Percentiles rank a stretch among this genome's conserved stretches.
Evolutionary conservation across 805 yeast species (phyloP).

Genomic region (Cyberlindnera veronae): DNA sequence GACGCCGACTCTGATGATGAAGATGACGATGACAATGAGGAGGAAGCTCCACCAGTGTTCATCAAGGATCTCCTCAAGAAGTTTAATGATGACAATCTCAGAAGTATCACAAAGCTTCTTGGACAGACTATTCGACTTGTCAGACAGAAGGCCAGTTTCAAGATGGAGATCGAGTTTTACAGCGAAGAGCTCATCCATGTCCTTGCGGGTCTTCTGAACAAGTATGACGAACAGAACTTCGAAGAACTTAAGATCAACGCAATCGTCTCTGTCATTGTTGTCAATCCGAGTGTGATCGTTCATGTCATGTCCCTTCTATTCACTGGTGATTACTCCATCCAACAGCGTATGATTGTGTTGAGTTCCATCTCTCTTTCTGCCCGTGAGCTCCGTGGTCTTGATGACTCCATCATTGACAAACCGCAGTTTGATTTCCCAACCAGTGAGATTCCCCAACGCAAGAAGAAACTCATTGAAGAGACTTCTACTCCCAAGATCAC

Average conservation of each 20-base stretch:
- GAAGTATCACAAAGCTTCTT: constrained; percentile 39
- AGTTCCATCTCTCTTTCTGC: constrained; percentile 70
- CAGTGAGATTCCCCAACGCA: constrained; percentile 26
- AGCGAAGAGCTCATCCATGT: constrained; percentile 49
- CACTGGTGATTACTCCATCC: constrained; percentile 77
- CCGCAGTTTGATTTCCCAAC: constrained; percentile 35
- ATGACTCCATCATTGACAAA: constrained; percentile 47
- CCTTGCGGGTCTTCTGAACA: constrained; percentile 53
- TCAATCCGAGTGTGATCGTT: constrained; percentile 44
- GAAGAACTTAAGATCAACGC: constrained; percentile 63
- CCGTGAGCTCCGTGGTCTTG: constrained; percentile 62
- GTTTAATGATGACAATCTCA: constrained; percentile 41
- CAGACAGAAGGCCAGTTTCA: constrained; percentile 56
- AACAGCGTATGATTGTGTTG: constrained; percentile 67
- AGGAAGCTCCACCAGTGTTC: constrained; percentile 58
- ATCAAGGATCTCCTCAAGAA: constrained; percentile 67
- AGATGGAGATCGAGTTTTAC: constrained; percentile 58
- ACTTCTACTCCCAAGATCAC: constrained; percentile 11
- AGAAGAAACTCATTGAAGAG: constrained; percentile 14
- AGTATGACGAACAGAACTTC: constrained; percentile 54
- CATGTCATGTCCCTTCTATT: constrained; percentile 43
- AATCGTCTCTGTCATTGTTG: constrained; percentile 59
- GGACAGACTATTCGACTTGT: constrained; percentile 53
- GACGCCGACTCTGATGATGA: constrained; percentile 25
- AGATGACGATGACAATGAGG: constrained; percentile 32